These are phyloP conservation scores for Trichoderma atroviride DNA, from an alignment of 2,329 filamentous ascomycete species.

Conservation along the genomic window DNA sequence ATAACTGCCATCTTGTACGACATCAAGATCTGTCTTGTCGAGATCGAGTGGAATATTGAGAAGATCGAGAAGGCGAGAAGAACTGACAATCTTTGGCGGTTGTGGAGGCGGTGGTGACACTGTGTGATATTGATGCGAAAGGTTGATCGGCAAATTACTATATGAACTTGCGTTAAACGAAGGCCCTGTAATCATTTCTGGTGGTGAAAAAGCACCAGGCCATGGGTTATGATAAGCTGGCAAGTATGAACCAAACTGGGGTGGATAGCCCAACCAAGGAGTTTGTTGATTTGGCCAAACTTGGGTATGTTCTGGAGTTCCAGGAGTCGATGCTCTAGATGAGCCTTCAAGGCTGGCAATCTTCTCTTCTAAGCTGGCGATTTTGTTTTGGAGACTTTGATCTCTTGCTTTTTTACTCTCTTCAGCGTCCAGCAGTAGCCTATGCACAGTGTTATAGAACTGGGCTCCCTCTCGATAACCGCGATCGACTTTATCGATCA, in stretches of 20 bases:
- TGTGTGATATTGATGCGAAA: not conserved
- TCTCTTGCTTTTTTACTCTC: conserved; percentile 13
- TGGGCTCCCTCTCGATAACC: not conserved
- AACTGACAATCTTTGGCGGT: not conserved
- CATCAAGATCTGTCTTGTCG: not conserved
- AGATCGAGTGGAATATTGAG: not conserved
- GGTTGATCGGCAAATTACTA: not conserved
- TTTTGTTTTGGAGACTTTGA: not conserved
- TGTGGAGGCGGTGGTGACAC: not conserved
- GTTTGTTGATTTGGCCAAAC: not conserved
- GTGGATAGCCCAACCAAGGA: not conserved
- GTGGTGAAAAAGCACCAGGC: not conserved
- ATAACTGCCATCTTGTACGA: not conserved
- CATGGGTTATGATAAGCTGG: not conserved
- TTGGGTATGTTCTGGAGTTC: not conserved
- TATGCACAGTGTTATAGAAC: not conserved
- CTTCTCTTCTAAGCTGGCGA: conserved; percentile 1
- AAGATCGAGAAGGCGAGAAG: not conserved
- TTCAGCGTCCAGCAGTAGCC: conserved; percentile 1
- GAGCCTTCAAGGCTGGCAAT: not conserved
- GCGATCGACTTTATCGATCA: conserved; percentile 8
- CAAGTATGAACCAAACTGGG: not conserved
- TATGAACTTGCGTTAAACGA: not conserved
- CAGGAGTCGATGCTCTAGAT: conserved; percentile 4
- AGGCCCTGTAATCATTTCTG: not conserved